phyloP scores from a whole-genome alignment of 306 rosid species.

The Cajanus cajan region DNA sequence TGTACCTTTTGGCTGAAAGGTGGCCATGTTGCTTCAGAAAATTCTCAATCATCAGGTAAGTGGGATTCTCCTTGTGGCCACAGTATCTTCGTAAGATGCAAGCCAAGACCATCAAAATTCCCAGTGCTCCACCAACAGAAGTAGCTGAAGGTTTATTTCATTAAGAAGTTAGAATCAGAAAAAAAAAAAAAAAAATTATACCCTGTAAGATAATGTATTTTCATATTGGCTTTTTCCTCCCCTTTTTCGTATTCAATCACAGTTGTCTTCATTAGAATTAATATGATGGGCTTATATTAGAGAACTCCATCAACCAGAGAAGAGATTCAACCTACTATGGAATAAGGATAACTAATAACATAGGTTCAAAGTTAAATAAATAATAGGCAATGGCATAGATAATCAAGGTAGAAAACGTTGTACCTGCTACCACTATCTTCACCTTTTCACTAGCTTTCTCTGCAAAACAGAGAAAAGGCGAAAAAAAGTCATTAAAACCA shows the following conservation, averaged over 20 bases:
- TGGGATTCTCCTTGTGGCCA: neutral
- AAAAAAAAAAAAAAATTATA: neutral
- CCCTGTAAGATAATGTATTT: neutral
- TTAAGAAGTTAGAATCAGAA: neutral
- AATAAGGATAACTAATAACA: neutral
- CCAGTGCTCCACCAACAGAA: conserved; percentile 4
- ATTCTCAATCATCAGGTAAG: conserved; percentile 18
- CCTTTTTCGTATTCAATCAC: neutral
- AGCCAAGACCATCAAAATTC: neutral
- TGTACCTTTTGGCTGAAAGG: conserved; percentile 29
- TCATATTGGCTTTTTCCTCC: neutral
- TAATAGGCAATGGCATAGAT: neutral
- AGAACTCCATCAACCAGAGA: neutral
- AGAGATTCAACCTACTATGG: neutral
- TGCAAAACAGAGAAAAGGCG: neutral
- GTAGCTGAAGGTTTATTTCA: neutral
- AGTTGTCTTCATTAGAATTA: neutral
- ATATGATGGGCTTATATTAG: neutral
- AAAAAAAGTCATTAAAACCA: neutral
- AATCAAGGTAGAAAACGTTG: neutral
- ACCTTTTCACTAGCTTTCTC: neutral
- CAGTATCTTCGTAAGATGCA: conserved; percentile 5
- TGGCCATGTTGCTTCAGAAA: conserved; percentile 29
- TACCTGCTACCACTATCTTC: conserved; percentile 7
- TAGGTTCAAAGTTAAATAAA: neutral